phyloP scores from a whole-genome alignment of 2,329 filamentous ascomycete species.

The Graphiopsis chlorocephala region DNA sequence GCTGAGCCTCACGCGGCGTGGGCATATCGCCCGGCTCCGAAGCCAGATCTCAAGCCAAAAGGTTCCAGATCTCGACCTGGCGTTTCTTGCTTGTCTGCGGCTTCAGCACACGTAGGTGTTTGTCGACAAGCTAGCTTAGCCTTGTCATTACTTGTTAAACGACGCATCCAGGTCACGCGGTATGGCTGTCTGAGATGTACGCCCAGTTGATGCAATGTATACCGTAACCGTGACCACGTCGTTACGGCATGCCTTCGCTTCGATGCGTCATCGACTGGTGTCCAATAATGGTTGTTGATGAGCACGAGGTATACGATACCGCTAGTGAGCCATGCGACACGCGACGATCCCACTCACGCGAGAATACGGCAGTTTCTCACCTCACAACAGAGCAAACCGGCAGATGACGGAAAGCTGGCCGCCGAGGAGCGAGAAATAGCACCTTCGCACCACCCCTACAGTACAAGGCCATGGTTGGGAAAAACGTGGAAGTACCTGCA shows the following conservation, averaged over 20 bases:
- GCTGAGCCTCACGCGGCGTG: neutral
- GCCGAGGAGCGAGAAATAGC: neutral
- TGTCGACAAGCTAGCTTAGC: neutral
- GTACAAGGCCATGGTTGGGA: neutral
- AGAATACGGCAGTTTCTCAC: neutral
- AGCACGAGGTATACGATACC: neutral
- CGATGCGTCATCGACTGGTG: neutral
- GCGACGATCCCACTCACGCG: neutral
- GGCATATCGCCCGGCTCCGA: slow-evolving; percentile 8
- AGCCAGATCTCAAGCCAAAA: neutral
- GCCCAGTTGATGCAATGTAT: neutral
- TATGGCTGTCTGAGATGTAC: neutral
- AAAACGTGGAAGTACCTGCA: neutral
- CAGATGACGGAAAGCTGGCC: neutral
- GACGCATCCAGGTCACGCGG: neutral
- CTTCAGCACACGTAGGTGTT: neutral
- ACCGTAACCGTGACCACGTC: neutral
- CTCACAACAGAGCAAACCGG: neutral
- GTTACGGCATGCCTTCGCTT: neutral
- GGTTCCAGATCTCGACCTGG: neutral
- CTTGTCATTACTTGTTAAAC: neutral
- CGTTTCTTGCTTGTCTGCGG: neutral
- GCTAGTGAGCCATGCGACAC: neutral
- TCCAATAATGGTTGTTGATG: neutral
- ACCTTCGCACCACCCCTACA: neutral